These are phyloP conservation scores for Bonia amplexicaulis DNA, from an alignment of 176 grass and related monocot species.

Conservation along the genomic window DNA sequence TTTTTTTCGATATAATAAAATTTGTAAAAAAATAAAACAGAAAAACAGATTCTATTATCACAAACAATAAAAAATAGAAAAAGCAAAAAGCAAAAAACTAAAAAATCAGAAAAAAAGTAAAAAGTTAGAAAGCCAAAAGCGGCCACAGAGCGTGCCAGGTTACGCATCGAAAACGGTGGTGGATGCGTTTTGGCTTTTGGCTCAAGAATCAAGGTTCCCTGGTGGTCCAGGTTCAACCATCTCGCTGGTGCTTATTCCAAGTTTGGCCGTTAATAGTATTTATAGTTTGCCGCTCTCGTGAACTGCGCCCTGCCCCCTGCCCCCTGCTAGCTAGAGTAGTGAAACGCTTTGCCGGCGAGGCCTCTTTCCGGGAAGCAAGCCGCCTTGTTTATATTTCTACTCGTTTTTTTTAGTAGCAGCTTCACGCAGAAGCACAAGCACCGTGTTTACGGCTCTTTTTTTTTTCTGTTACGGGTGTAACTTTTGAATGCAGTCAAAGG, in stretches of 20 bases:
- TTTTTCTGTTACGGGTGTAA: too few relatives aligned
- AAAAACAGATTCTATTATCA: too few relatives aligned
- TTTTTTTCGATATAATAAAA: too few relatives aligned
- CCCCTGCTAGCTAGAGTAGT: too few relatives aligned
- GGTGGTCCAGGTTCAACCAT: neutral
- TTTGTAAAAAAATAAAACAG: too few relatives aligned
- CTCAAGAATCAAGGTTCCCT: neutral
- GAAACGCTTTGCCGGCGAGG: neutral
- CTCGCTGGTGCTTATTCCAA: neutral
- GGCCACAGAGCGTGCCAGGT: neutral
- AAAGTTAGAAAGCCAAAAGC: too few relatives aligned
- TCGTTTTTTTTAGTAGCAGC: neutral
- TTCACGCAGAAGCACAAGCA: neutral
- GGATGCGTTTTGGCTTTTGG: neutral
- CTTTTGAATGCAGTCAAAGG: too few relatives aligned
- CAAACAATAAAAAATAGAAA: too few relatives aligned
- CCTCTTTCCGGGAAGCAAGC: conserved; percentile 43
- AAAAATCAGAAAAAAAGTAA: too few relatives aligned
- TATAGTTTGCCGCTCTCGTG: neutral
- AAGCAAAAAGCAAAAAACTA: too few relatives aligned
- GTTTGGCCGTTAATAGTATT: neutral
- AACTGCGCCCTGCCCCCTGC: neutral
- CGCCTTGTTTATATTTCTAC: neutral
- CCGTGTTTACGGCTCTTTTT: neutral
- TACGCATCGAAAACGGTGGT: neutral